Evolutionary conservation across 352 stramenopile genomes (phyloP), one percentile per base, ranked within the genome.

Genomic region (Albugo laibachii): DNA sequence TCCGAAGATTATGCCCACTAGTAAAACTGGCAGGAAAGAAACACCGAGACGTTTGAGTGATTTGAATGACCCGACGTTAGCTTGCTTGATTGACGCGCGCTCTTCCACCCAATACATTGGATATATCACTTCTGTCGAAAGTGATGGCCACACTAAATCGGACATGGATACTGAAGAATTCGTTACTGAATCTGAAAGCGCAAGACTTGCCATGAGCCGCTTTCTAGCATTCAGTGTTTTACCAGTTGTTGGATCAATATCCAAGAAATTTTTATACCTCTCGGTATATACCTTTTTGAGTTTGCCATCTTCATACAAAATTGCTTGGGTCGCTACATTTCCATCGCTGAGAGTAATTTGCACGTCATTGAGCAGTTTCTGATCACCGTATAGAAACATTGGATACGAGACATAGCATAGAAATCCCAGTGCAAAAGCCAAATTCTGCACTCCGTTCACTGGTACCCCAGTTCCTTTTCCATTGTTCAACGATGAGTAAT

Each of bases 171-270:
- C 39, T 15, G 59, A 59, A 15, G 47, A 13, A n/a, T 66, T 59
- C 18, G 55, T 45, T n/a, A 47, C 52, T 13, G 73, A 83, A 13
- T 58, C 48, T 10, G 58, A 56, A 10, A 83, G 19, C 4, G 70
- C 59, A 46, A 80, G 81, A 41, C 66, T 76, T 34, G 70, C 60
- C 59, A 66, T 52, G 24, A 76, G 58, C 13, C 70, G 68, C 63
- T 86, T 83, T 51, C 50, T 53, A 1, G 70, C 73, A 38, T 58
- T 54, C 66, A 86, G 78, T 45, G 73, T 73, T 63, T 83, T 77
- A 21, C 73, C 73, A 14, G 67, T 78, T 16, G 61, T 66, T n/a
- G 66, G 56, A 47, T 86, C 70, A 4, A 86, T 61, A 54, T 83
- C 73, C 18, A 82, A 52, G n/a, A 64, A 65, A 24, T 69, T 86